These are phyloP conservation scores for Friedmanniomyces endolithicus DNA, from an alignment of 495 filamentous ascomycete species.

Conservation along the genomic window DNA sequence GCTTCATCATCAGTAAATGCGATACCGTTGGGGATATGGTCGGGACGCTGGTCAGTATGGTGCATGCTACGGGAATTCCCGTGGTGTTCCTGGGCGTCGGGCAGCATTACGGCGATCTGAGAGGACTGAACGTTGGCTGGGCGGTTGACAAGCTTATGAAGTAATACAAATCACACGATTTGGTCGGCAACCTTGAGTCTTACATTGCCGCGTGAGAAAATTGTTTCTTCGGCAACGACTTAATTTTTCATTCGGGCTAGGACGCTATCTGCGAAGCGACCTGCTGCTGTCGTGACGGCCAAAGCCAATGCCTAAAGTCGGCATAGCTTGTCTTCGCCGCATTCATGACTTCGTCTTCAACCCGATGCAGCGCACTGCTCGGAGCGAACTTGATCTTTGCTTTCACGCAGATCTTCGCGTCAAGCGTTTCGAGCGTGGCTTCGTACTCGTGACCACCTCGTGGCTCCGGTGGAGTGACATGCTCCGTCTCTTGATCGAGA, in stretches of 20 bases:
- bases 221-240: too few relatives aligned
- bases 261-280: too few relatives aligned
- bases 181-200: too few relatives aligned
- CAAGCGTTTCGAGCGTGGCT: slow-evolving; percentile 29
- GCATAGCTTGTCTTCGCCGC: slow-evolving; percentile 7
- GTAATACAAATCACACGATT: too few relatives aligned
- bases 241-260: too few relatives aligned
- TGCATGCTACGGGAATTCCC: slow-evolving; percentile 84
- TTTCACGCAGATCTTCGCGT: slow-evolving; percentile 50
- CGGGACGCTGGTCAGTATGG: slow-evolving; percentile 90
- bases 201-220: too few relatives aligned
- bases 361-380: background rate
- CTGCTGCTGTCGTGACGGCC: slow-evolving; percentile 14
- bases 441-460: slow-evolving; percentile 30
- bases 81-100: slow-evolving; percentile 90
- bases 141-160: slow-evolving; percentile 68
- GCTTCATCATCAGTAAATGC: slow-evolving; percentile 96
- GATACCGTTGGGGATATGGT: slow-evolving; percentile 99
- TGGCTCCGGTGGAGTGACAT: slow-evolving; percentile 16
- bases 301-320: slow-evolving; percentile 19
- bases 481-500: slow-evolving; percentile 12
- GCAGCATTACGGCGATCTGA: slow-evolving; percentile 91
- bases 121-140: slow-evolving; percentile 86
- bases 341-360: slow-evolving; percentile 3
- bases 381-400: slow-evolving; percentile 23